phyloP scores from a whole-genome alignment of 805 yeast species.

The Saccharomycopsis fermentans region DNA sequence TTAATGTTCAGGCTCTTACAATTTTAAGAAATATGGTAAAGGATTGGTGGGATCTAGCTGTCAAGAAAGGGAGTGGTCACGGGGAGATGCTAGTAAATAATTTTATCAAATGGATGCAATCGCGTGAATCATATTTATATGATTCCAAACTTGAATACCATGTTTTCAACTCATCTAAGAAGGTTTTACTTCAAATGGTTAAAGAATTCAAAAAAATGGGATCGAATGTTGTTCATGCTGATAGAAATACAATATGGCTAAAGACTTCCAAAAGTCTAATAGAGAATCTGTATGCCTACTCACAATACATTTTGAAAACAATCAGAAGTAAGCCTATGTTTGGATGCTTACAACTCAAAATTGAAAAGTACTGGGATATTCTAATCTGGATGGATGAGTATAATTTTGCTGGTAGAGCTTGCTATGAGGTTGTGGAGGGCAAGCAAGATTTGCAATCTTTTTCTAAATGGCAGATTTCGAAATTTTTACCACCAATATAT shows the following conservation, averaged over 20 bases:
- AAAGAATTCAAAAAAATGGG: conserved; percentile 55
- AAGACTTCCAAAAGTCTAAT: conserved; percentile 69
- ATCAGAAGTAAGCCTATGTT: conserved; percentile 74
- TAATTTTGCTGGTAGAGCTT: conserved; percentile 70
- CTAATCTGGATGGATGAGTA: conserved; percentile 90
- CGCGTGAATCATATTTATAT: conserved; percentile 60
- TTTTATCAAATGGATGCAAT: conserved; percentile 67
- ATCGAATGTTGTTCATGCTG: conserved; percentile 71
- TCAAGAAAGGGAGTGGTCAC: conserved; percentile 32
- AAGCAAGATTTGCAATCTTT: conserved; percentile 28
- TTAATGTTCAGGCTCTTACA: conserved; percentile 62
- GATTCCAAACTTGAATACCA: conserved; percentile 78
- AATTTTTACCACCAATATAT: conserved; percentile 62
- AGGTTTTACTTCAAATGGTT: conserved; percentile 68
- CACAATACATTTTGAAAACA: conserved; percentile 71
- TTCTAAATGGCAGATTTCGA: conserved; percentile 73
- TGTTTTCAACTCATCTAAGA: conserved; percentile 75
- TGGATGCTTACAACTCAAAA: conserved; percentile 64
- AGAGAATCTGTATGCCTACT: conserved; percentile 83
- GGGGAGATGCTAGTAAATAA: conserved; percentile 47
- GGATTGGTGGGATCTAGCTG: conserved; percentile 90
- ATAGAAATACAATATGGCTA: conserved; percentile 61
- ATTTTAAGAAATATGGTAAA: conserved; percentile 68
- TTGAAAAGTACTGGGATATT: conserved; percentile 83
- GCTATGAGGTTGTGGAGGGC: conserved; percentile 28